These are phyloP conservation scores for Populus hybrid DNA, from an alignment of 441 rosid species.

Conservation along the genomic window DNA sequence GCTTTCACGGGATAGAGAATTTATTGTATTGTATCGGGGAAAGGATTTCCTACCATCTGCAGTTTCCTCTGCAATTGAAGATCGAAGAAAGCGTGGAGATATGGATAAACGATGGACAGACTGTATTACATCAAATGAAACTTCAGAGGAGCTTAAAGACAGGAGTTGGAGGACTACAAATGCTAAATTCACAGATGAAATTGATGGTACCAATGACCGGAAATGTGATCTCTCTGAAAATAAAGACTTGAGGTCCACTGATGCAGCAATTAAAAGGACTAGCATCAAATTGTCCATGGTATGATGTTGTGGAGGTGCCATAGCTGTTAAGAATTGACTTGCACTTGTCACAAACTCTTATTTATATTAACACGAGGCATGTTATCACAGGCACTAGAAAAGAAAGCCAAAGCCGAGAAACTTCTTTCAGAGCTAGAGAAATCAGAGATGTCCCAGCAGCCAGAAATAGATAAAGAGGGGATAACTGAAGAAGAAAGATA, in stretches of 20 bases:
- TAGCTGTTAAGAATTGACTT: constrained; percentile 3
- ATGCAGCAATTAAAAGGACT: constrained; percentile 57
- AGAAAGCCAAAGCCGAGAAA: constrained; percentile 82
- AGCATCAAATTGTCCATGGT: constrained; percentile 72
- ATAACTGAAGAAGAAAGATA: constrained; percentile 87
- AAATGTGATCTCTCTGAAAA: constrained; percentile 27
- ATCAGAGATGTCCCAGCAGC: constrained; percentile 42
- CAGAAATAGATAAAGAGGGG: constrained; percentile 72
- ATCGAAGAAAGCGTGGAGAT: constrained; percentile 53
- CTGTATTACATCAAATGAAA: constrained; percentile 21
- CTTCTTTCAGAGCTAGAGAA: constrained; percentile 60
- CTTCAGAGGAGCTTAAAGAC: constrained; percentile 24
- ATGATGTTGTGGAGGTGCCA: constrained; percentile 29
- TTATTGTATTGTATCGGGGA: constrained; percentile 86
- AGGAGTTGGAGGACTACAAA: constrained; percentile 5
- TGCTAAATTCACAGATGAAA: constrained; percentile 25
- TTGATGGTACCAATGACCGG: constrained; percentile 22
- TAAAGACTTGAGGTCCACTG: constrained; percentile 37
- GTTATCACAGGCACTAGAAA: constrained; percentile 63
- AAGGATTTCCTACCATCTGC: constrained; percentile 93
- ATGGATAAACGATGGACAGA: constrained; percentile 33
- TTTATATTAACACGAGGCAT: constrained; percentile 16
- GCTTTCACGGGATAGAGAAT: constrained; percentile 82
- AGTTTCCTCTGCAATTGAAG: constrained; percentile 84
- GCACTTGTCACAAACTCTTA: constrained; percentile 12